Conservation (phyloP, 2,329 filamentous ascomycete species). For the Apiospora malaysiana region DNA sequence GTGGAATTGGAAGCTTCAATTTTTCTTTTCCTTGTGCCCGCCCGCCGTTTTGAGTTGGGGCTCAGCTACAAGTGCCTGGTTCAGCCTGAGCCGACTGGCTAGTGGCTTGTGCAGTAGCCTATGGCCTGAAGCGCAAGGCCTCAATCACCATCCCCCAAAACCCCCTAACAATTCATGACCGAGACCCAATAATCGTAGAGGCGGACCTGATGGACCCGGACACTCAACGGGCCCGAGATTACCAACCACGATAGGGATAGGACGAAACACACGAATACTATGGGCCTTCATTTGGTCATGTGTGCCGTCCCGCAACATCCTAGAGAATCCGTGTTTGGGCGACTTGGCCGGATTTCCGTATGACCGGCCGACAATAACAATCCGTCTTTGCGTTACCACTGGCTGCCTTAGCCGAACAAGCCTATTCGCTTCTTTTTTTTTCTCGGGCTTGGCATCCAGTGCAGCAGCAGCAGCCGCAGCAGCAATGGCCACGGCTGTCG, state of each 20-base stretch:
- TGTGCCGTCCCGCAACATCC: not conserved
- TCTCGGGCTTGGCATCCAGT: not conserved
- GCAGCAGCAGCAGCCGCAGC: slow-evolving; percentile 26
- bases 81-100: not conserved
- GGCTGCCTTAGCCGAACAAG: not conserved
- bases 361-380: not conserved
- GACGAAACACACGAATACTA: not conserved
- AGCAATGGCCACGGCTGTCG: slow-evolving; percentile 35
- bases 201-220: slow-evolving; percentile 3
- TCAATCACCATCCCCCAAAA: not conserved
- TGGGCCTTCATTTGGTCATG: not conserved
- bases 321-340: not conserved
- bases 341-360: not conserved
- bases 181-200: slow-evolving; percentile 6
- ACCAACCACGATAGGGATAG: not conserved
- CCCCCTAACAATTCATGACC: not conserved
- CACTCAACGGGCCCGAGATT: not conserved
- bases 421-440: slow-evolving; percentile 24
- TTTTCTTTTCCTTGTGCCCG: not conserved
- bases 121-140: not conserved
- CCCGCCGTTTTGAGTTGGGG: not conserved
- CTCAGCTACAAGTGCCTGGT: not conserved
- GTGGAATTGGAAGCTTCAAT: not conserved
- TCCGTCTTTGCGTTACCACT: not conserved
- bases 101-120: not conserved